Evolutionary conservation across 1,284 basidiomycete species (phyloP).

Genomic region (Marasmius oreades): DNA sequence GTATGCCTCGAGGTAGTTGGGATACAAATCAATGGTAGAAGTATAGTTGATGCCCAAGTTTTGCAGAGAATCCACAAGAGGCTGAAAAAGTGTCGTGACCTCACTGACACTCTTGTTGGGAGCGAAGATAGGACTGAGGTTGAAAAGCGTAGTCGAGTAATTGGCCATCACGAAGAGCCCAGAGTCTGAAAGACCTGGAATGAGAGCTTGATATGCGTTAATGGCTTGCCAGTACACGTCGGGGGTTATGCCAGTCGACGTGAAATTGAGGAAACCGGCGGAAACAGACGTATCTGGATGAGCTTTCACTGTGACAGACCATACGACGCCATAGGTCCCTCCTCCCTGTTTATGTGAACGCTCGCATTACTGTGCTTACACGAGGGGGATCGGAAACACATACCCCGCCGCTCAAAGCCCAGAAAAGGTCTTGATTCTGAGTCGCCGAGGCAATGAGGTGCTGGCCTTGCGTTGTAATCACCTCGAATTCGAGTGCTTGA

Average conservation of each 20-base stretch:
- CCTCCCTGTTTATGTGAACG: conserved; percentile 4
- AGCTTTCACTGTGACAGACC: neutral
- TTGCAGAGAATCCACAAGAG: conserved; percentile 4
- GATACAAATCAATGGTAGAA: no score
- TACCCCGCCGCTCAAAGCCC: conserved; percentile 9
- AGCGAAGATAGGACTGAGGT: neutral
- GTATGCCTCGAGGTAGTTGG: no score
- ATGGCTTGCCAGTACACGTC: conserved; percentile 16
- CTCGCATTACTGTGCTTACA: neutral
- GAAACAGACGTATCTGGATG: conserved; percentile 15
- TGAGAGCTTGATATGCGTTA: conserved; percentile 10
- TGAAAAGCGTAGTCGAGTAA: neutral
- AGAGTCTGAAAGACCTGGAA: conserved; percentile 3
- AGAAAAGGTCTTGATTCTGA: conserved; percentile 2
- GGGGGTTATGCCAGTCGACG: conserved; percentile 6
- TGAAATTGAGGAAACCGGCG: conserved; percentile 10
- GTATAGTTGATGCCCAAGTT: conserved; percentile 2
- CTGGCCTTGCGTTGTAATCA: neutral
- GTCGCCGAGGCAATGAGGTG: neutral
- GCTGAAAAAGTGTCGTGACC: neutral
- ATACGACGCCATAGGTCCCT: conserved; percentile 2
- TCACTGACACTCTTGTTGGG: conserved; percentile 1
- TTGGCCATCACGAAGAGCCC: neutral
- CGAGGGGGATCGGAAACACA: neutral
- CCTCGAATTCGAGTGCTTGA: neutral